Conservation (phyloP, 2,329 filamentous ascomycete species). For the Exophiala mesophila region DNA sequence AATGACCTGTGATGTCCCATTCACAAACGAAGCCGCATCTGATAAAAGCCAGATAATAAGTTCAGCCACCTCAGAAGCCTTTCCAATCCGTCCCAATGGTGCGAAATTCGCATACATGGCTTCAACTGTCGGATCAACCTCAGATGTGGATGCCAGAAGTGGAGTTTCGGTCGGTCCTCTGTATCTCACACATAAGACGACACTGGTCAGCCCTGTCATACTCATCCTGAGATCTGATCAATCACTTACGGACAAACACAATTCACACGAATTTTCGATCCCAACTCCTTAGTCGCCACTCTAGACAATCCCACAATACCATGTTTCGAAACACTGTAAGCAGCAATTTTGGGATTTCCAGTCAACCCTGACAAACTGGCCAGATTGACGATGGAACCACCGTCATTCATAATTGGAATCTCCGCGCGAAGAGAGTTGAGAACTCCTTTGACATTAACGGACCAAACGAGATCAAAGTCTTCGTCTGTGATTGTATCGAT, state of each 20-base stretch:
- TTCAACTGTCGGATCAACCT: neutral
- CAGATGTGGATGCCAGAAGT: neutral
- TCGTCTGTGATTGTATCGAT: neutral
- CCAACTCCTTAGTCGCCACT: conserved; percentile 31
- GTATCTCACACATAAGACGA: too few relatives aligned
- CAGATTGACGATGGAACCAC: conserved; percentile 3
- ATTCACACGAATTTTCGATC: conserved; percentile 33
- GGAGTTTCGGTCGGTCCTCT: conserved; percentile 1
- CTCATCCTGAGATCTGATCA: too few relatives aligned
- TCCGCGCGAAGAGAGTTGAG: conserved; percentile 3
- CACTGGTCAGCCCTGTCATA: too few relatives aligned
- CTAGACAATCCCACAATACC: conserved; percentile 42
- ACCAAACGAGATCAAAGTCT: neutral
- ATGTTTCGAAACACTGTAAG: conserved; percentile 41
- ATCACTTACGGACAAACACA: conserved; percentile 19
- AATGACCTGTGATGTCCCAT: neutral
- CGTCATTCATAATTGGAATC: neutral
- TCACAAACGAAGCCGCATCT: neutral
- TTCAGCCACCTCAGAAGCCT: conserved; percentile 1
- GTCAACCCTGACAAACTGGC: neutral
- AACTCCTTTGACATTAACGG: conserved; percentile 3
- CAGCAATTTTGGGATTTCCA: conserved; percentile 26
- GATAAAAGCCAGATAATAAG: neutral
- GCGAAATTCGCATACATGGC: neutral
- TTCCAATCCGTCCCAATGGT: conserved; percentile 1